Evolutionary conservation across 2,329 filamentous ascomycete species (phyloP), one percentile per base, ranked within the genome.

Genomic region (Bertia moriformis): DNA sequence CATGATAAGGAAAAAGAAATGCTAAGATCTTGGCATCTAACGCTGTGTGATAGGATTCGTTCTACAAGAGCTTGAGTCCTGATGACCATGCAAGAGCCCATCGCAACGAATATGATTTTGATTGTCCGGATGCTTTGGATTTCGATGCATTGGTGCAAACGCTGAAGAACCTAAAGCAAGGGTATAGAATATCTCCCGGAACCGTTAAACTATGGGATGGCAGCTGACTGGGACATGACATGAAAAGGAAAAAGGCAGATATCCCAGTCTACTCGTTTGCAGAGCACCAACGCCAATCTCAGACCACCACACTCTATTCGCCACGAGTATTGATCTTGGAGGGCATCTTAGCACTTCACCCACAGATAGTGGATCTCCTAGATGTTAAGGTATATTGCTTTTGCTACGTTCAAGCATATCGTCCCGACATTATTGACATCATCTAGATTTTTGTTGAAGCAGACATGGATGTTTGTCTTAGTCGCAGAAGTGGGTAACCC

Each of bases 231-330:
- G 22, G 22, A 27, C 22, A 27, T 27, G 22, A 7, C n/a, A n/a
- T n/a, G 35, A 22, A 19, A 43, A 70, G 67, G 33, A 68, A 69
- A 47, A 69, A 70, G 51, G 72, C 73, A 33, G 71, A 81, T 45
- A 75, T 82, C 38, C 77, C 77, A 1, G 32, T 78, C 32, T 82
- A 82, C 53, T 82, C 77, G 3, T 82, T 82, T 51, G 68, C 73
- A 48, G 70, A 79, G 47, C 77, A 82, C 53, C 67, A 74, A 43
- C 65, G 77, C 32, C 58, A 74, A 37, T 56, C 67, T n/a, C 61
- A 75, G 44, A 78, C 74, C 0, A 73, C 68, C 2, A 71, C 72
- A 0, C 67, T 82, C 40, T 81, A 82, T 49, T 81, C 77, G 4
- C 77, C 77, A 5, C 76, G 78, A 52, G 76, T 82, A 13, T 57